Conservation (phyloP, 2,329 filamentous ascomycete genomes). For the Microsporum audouinii region DNA sequence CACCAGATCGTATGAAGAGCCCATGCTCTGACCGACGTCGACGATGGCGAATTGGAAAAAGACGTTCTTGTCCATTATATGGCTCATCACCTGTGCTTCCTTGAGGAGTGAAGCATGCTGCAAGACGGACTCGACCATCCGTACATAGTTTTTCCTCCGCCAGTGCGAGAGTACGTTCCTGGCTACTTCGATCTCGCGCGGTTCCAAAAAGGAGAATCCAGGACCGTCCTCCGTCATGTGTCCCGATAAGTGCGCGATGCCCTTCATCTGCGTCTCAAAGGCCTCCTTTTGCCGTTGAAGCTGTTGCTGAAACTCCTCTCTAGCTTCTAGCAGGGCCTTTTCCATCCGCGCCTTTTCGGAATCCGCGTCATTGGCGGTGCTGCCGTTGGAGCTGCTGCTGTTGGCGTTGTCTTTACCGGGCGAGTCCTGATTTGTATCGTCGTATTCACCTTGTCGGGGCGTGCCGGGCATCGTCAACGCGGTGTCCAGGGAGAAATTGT, state of each 20-base stretch:
- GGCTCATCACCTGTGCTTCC: conserved; percentile 95
- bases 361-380: conserved; percentile 49
- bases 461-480: conserved; percentile 89
- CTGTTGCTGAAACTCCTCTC: conserved; percentile 80
- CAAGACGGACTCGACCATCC: conserved; percentile 84
- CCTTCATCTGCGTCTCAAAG: conserved; percentile 73
- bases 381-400: background rate
- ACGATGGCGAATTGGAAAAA: conserved; percentile 92
- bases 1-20: conserved; percentile 93
- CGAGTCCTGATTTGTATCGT: conserved; percentile 62
- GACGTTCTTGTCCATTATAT: conserved; percentile 83
- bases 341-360: conserved; percentile 80
- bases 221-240: conserved; percentile 29
- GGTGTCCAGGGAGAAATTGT: conserved; percentile 93
- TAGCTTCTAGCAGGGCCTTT: conserved; percentile 61
- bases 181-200: conserved; percentile 61
- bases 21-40: conserved; percentile 74
- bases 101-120: conserved; percentile 81
- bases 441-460: conserved; percentile 61
- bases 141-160: conserved; percentile 75
- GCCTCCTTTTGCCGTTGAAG: conserved; percentile 70
- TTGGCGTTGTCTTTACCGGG: conserved; percentile 43
- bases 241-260: conserved; percentile 44
- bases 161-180: conserved; percentile 59
- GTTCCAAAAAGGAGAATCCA: conserved; percentile 45